Percentiles rank a stretch among this genome's conserved stretches.
Evolutionary conservation across 1,284 basidiomycete species (phyloP).

Genomic region (Irpex sp.): DNA sequence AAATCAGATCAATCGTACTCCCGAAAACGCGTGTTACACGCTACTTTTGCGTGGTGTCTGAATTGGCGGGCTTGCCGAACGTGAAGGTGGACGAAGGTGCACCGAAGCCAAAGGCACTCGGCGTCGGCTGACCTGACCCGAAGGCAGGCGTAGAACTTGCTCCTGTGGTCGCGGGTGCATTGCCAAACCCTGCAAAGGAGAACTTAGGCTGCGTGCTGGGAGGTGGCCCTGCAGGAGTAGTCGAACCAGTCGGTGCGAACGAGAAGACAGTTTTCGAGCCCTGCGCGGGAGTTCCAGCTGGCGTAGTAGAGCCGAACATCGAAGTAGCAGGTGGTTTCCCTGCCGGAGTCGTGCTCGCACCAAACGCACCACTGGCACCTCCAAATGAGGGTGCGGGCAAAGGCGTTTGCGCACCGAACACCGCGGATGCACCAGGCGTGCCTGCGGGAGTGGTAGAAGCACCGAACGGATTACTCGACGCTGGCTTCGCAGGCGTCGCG

Average conservation of each 20-base stretch:
- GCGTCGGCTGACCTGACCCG: constrained; percentile 6
- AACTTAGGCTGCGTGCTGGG: constrained; percentile 8
- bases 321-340: neutral
- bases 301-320: constrained; percentile 3
- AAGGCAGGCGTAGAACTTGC: neutral
- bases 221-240: constrained; percentile 4
- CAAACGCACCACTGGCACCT: neutral
- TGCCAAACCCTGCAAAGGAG: constrained; percentile 21
- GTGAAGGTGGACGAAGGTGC: constrained; percentile 24
- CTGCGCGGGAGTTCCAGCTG: constrained; percentile 3
- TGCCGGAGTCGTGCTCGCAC: neutral
- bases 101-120: constrained; percentile 15
- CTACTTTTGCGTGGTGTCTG: constrained; percentile 12
- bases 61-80: constrained; percentile 21
- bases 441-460: constrained; percentile 9
- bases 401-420: constrained; percentile 1
- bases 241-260: neutral
- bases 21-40: neutral
- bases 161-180: constrained; percentile 9
- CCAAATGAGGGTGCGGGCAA: neutral
- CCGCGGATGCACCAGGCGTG: constrained; percentile 2
- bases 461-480: constrained; percentile 7
- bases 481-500: constrained; percentile 1
- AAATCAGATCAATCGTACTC: neutral
- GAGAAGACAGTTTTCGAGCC: neutral